A percentile compares a stretch with the other conserved stretches of the same genome.
Conservation (phyloP, 495 filamentous ascomycete genomes). For the Penicillium egyptiacum region DNA sequence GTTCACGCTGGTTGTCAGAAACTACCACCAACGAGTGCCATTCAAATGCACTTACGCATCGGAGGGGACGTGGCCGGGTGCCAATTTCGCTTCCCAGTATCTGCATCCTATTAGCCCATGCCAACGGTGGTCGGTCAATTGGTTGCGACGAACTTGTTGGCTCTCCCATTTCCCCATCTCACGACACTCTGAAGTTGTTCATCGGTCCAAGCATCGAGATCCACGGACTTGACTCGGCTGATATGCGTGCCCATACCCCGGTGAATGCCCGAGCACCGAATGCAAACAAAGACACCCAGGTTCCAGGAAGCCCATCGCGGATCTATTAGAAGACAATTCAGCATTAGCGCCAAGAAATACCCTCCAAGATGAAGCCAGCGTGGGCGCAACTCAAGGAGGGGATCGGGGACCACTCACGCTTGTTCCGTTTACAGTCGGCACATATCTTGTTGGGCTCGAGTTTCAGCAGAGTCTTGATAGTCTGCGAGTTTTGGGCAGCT, state of each 20-base stretch:
- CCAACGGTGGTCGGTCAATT: conserved; percentile 9
- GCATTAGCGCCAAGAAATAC: conserved; percentile 3
- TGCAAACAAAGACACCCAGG: conserved; percentile 92
- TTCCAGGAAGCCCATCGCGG: conserved; percentile 99
- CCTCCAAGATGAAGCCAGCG: conserved; percentile 1
- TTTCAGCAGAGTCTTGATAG: conserved; percentile 90
- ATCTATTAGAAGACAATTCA: conserved; percentile 51
- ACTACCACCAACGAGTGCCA: conserved; percentile 3
- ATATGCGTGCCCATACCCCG: conserved; percentile 99
- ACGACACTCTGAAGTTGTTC: conserved; percentile 91
- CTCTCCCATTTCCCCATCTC: conserved; percentile 90
- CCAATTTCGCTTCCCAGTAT: conserved; percentile 95
- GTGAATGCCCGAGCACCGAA: conserved; percentile 97
- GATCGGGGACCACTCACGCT: conserved; percentile 61
- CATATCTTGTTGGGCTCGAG: conserved; percentile 92
- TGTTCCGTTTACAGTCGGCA: conserved; percentile 98
- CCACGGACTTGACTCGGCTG: conserved; percentile 94
- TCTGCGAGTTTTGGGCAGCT: conserved; percentile 83
- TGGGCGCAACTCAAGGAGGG: conserved; percentile 19
- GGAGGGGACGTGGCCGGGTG: conserved; percentile 89
- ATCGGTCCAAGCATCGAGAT: conserved; percentile 97
- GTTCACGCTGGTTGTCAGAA: conserved; percentile 6
- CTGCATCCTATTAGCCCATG: conserved; percentile 38
- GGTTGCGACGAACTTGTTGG: conserved; percentile 70
- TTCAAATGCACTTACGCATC: conserved; percentile 63